Conservation (phyloP, 2,329 filamentous ascomycete genomes). For the Fusarium equiseti region DNA sequence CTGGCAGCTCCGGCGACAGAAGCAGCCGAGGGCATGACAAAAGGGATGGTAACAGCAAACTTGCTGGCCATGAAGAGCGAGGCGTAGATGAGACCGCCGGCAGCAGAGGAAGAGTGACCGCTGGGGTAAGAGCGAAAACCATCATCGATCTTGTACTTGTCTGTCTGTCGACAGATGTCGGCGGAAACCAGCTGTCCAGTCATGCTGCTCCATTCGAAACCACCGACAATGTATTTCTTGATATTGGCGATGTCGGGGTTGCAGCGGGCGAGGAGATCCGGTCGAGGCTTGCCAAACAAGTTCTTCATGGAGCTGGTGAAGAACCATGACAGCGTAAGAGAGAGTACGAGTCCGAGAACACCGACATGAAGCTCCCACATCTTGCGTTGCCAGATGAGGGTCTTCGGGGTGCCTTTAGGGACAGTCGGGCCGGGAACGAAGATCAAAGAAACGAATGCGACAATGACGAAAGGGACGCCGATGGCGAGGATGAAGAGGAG, state of each 20-base stretch:
- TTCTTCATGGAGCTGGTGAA: constrained; percentile 90
- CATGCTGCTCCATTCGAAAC: constrained; percentile 63
- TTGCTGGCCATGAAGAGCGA: constrained; percentile 89
- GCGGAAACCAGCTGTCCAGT: constrained; percentile 79
- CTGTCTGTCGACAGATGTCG: constrained; percentile 77
- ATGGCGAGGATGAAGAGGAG: constrained; percentile 74
- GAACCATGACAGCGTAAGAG: constrained; percentile 79
- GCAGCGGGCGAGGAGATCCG: constrained; percentile 86
- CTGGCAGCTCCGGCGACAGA: constrained; percentile 63
- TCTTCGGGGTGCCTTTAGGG: constrained; percentile 69
- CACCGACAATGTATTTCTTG: constrained; percentile 71
- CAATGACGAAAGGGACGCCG: constrained; percentile 73
- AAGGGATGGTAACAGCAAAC: constrained; percentile 79
- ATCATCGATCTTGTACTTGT: constrained; percentile 74
- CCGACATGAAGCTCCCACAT: constrained; percentile 92
- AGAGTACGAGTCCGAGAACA: constrained; percentile 83
- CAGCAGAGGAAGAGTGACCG: constrained; percentile 73
- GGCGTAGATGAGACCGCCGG: constrained; percentile 85
- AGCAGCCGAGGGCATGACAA: constrained; percentile 65
- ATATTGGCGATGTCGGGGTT: constrained; percentile 77
- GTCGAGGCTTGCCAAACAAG: constrained; percentile 76
- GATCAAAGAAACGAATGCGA: constrained; percentile 75
- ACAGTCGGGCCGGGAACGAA: constrained; percentile 80
- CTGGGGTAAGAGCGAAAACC: constrained; percentile 83
- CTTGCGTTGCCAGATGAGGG: constrained; percentile 81